Evolutionary conservation across 2,329 filamentous ascomycete genomes (phyloP).

Genomic region (Fusarium paranaense): DNA sequence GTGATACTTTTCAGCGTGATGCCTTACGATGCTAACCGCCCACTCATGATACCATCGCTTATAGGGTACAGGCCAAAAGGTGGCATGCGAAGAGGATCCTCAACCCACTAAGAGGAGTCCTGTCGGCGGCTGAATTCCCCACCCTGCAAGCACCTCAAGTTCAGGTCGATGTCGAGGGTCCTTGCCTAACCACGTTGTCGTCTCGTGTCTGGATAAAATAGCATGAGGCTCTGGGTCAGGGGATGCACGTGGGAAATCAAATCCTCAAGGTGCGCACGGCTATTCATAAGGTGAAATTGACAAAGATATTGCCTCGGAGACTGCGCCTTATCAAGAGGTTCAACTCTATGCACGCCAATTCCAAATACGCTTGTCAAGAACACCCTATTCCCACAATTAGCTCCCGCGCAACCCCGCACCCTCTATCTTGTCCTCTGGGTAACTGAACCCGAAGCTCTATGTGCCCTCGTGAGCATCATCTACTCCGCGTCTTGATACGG

Average conservation of each 20-base stretch:
- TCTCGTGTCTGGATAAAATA: not conserved
- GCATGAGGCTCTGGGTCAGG: not conserved
- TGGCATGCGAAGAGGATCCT: conserved; percentile 13
- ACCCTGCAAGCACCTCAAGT: not conserved
- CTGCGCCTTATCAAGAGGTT: not conserved
- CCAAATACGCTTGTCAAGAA: conserved; percentile 34
- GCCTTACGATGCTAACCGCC: not conserved
- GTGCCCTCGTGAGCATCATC: conserved; percentile 18
- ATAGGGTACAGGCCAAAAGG: not conserved
- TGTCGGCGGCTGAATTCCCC: not conserved
- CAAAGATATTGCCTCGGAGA: not conserved
- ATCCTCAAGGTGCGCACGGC: not conserved
- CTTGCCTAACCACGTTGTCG: not conserved
- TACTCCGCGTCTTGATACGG: conserved; percentile 7
- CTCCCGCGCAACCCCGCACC: conserved; percentile 30
- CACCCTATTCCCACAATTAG: conserved; percentile 37
- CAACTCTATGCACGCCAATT: not conserved
- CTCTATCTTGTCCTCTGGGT: not conserved
- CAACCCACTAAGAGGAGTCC: not conserved
- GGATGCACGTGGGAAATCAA: not conserved
- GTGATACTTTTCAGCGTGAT: not conserved
- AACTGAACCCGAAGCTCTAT: not conserved
- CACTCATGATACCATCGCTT: not conserved
- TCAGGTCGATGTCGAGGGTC: not conserved
- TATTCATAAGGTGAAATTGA: not conserved